Percentiles rank a stretch among this genome's conserved stretches.
Evolutionary conservation across 2,329 filamentous ascomycete species (phyloP).

Genomic region (Capronia americana): DNA sequence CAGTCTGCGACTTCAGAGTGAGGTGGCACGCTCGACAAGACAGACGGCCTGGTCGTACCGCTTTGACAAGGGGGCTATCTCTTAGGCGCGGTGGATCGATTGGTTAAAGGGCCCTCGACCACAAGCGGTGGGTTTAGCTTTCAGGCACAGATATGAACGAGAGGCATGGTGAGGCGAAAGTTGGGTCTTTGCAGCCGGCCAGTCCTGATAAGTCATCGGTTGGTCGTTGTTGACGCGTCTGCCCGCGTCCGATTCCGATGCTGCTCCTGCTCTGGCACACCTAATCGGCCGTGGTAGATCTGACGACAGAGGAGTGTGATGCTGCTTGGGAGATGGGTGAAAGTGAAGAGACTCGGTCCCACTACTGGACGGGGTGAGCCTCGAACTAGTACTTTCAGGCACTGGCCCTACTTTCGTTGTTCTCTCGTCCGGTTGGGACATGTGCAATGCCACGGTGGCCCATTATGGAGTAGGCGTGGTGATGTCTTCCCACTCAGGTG

Average conservation of each 20-base stretch:
- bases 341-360: neutral
- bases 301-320: neutral
- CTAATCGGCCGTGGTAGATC: neutral
- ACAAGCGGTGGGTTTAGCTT: neutral
- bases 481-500: neutral
- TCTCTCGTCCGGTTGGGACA: neutral
- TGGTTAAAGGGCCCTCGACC: neutral
- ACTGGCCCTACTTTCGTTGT: neutral
- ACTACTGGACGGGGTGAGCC: neutral
- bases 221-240: no score
- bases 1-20: neutral
- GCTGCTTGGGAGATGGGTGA: neutral
- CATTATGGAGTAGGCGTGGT: neutral
- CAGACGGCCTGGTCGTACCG: neutral
- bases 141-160: neutral
- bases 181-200: neutral
- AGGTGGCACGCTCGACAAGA: neutral
- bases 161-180: constrained; percentile 12
- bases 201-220: neutral
- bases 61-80: neutral
- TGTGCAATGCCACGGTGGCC: no score
- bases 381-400: neutral
- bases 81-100: neutral
- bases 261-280: neutral
- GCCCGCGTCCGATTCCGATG: neutral